A percentile compares a stretch with the other conserved stretches of the same genome.
These are phyloP conservation scores for Ascochyta lentis DNA, from an alignment of 2,329 filamentous ascomycete genomes.

Conservation along the genomic window DNA sequence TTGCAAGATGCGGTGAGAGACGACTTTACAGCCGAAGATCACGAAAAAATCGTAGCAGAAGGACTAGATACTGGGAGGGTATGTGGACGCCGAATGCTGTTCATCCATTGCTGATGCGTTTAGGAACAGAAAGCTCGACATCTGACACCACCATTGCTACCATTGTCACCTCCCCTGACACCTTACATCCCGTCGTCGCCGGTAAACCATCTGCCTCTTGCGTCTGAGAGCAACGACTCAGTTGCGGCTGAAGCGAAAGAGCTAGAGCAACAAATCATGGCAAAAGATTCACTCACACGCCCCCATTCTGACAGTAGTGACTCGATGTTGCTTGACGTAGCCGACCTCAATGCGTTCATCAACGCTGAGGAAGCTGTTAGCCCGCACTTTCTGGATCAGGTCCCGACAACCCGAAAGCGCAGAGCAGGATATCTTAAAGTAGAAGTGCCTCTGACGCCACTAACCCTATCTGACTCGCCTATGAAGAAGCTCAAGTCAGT, in stretches of 20 bases:
- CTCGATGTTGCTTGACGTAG: constrained; percentile 40
- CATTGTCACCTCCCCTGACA: constrained; percentile 50
- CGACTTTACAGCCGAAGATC: constrained; percentile 25
- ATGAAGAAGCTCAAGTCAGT: constrained; percentile 52
- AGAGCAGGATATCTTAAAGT: constrained; percentile 51
- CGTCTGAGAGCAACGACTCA: constrained; percentile 47
- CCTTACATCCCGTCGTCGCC: constrained; percentile 52
- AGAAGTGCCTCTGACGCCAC: constrained; percentile 56
- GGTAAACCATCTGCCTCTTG: constrained; percentile 44
- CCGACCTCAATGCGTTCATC: constrained; percentile 16
- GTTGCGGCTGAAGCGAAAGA: constrained; percentile 39
- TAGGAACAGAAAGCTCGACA: constrained; percentile 9
- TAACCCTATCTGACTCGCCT: constrained; percentile 44
- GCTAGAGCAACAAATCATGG: constrained; percentile 45
- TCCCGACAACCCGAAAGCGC: constrained; percentile 39
- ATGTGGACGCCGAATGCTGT: constrained; percentile 11
- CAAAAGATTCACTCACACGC: constrained; percentile 42
- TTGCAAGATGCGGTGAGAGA: constrained; percentile 46
- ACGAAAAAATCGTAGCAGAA: constrained; percentile 28
- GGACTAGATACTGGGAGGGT: constrained; percentile 29
- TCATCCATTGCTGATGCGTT: not conserved
- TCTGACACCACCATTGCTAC: constrained; percentile 58
- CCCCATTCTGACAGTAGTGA: constrained; percentile 43
- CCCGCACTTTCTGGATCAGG: constrained; percentile 20
- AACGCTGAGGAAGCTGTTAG: constrained; percentile 23